Evolutionary conservation across 2,329 filamentous ascomycete species (phyloP).

Genomic region (Phoma sp.): DNA sequence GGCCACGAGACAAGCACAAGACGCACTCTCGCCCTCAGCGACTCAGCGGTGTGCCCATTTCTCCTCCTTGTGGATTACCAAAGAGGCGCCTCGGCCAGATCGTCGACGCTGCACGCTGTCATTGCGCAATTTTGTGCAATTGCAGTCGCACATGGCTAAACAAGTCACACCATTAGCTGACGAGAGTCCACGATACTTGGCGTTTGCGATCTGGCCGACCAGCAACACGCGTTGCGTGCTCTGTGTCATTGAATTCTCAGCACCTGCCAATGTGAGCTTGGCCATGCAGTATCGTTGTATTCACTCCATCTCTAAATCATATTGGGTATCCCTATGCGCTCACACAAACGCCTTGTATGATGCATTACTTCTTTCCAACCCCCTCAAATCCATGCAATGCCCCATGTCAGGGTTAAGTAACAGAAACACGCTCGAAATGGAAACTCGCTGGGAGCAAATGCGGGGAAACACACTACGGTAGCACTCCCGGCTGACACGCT

Average conservation of each 20-base stretch:
- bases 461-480: constrained; percentile 46
- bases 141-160: constrained; percentile 19
- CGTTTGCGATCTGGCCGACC: constrained; percentile 20
- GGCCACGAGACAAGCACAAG: constrained; percentile 12
- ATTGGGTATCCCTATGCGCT: constrained; percentile 42
- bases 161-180: constrained; percentile 28
- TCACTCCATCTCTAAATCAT: constrained; percentile 34
- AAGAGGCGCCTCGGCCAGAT: constrained; percentile 9
- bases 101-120: constrained; percentile 6
- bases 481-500: constrained; percentile 41
- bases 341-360: constrained; percentile 45
- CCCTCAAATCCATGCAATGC: constrained; percentile 27
- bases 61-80: neutral
- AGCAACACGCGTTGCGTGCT: neutral
- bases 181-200: constrained; percentile 43
- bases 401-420: constrained; percentile 37
- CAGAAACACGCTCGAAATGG: constrained; percentile 37
- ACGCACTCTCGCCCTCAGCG: constrained; percentile 16
- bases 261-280: constrained; percentile 14
- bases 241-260: constrained; percentile 4
- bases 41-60: constrained; percentile 12
- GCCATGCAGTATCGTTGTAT: constrained; percentile 18
- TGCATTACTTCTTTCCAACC: constrained; percentile 24
- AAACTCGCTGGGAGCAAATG: constrained; percentile 37
- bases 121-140: constrained; percentile 21